A percentile compares a stretch with the other conserved stretches of the same genome.
Conservation (phyloP, 768 basidiomycete species). For the Boletus speciosus region DNA sequence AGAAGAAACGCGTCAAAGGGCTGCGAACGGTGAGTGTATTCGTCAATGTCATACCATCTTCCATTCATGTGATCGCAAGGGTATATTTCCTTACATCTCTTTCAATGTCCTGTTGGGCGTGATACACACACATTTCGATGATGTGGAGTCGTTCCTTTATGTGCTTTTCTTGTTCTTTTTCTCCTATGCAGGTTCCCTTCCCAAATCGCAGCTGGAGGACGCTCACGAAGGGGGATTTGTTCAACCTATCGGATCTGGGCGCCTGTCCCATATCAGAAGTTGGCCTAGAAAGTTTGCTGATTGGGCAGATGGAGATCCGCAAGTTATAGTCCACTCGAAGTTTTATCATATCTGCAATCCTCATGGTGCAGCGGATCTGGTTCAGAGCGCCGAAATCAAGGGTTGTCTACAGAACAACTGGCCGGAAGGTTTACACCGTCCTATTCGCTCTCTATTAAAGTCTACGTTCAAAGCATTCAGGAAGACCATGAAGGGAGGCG, state of each 20-base stretch:
- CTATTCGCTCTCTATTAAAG: background rate
- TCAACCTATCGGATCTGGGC: background rate
- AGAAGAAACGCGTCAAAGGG: background rate
- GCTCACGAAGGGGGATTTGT: background rate
- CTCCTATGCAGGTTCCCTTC: slow-evolving; percentile 3
- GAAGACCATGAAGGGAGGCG: background rate
- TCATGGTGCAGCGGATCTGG: too few species aligned
- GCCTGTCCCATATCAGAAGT: background rate
- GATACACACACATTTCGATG: slow-evolving; percentile 6
- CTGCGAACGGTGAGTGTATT: too few species aligned
- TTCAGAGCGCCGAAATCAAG: too few species aligned
- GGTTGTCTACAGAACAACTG: slow-evolving; percentile 3
- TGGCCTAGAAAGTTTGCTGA: slow-evolving; percentile 4
- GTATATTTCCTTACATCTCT: slow-evolving; percentile 10
- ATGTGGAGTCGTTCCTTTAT: slow-evolving; percentile 17
- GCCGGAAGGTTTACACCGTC: background rate
- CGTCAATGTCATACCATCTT: background rate
- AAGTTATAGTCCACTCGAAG: background rate
- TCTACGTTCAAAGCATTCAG: background rate
- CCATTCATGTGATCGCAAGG: background rate
- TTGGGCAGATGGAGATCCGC: background rate
- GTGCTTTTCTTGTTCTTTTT: slow-evolving; percentile 16
- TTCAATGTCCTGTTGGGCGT: slow-evolving; percentile 3
- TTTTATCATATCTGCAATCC: too few species aligned
- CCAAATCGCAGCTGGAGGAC: background rate